These are phyloP conservation scores for Suillus fuscotomentosus DNA, from an alignment of 768 basidiomycete genomes.

Conservation along the genomic window DNA sequence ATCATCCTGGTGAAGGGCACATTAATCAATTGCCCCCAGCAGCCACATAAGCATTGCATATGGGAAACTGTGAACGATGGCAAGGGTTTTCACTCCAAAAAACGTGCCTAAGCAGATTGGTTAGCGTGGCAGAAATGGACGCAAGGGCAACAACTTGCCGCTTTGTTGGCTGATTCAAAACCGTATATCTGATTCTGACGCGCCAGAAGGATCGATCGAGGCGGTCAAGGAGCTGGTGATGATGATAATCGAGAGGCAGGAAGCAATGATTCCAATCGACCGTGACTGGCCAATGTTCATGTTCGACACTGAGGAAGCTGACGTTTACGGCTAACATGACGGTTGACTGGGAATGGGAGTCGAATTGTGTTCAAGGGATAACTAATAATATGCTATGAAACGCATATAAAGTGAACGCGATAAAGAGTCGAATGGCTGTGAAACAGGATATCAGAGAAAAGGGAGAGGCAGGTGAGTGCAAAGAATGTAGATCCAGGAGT, in stretches of 20 bases:
- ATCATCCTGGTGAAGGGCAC: conserved; percentile 20
- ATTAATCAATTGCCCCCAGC: too few species aligned
- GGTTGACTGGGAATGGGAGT: conserved; percentile 34
- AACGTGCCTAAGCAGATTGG: conserved; percentile 16
- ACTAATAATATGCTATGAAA: too few species aligned
- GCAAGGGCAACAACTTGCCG: conserved; percentile 20
- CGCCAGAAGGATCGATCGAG: conserved; percentile 29
- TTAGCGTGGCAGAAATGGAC: background rate
- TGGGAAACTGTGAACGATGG: conserved; percentile 32
- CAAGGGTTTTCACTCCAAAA: conserved; percentile 25
- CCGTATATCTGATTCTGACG: conserved; percentile 34
- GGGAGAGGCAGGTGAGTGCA: too few species aligned
- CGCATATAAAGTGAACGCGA: too few species aligned
- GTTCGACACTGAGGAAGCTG: conserved; percentile 49
- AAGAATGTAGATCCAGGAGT: too few species aligned
- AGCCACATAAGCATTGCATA: conserved; percentile 30
- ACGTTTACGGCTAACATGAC: conserved; percentile 53
- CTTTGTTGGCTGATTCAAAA: conserved; percentile 21
- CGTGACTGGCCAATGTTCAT: conserved; percentile 21
- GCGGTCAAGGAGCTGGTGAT: conserved; percentile 34
- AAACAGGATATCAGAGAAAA: too few species aligned
- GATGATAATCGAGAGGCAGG: conserved; percentile 38
- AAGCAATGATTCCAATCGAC: conserved; percentile 28
- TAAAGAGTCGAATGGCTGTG: too few species aligned
- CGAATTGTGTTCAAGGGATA: too few species aligned